Base-by-base conservation (phyloP, 2,329 filamentous ascomycete species). In the Truncatella angustata region DNA sequence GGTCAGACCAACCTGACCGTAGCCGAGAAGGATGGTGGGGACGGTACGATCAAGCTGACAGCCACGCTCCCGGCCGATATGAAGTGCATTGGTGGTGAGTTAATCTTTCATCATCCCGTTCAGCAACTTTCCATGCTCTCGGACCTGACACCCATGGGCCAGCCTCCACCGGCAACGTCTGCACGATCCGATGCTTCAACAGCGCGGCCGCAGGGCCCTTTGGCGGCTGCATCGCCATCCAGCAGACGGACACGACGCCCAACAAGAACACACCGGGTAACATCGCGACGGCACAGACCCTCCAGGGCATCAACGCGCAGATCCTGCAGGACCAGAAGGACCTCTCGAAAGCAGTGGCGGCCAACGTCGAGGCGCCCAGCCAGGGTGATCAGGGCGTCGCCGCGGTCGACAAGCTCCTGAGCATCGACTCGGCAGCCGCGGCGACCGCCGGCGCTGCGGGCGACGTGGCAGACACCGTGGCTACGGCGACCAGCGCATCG, bases 121-220 rank as follows among this genome's bases (percentile, higher is more conserved):
- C n/a, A n/a, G n/a, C n/a, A n/a, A n/a, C n/a, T n/a, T n/a, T n/a
- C n/a, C n/a, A n/a, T n/a, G n/a, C n/a, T n/a, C n/a, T n/a, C n/a
- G n/a, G n/a, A n/a, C n/a, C n/a, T n/a, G n/a, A n/a, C n/a, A n/a
- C n/a, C n/a, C n/a, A n/a, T n/a, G n/a, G n/a, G n/a, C n/a, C 51
- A 68, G 66, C 64, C 20, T 71, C 74, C 1, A 74, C 74, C 2
- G 75, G 75, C 43, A 66, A 72, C 23, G 57, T 74, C 32, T 74
- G 72, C 58, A 73, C 70, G 6, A 60, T 74, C 16, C 66, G 71
- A 20, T 74, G 71, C 62, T 62, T 65, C 36, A 74, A 74, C 57
- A 60, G 60, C 3, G 64, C 68, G 1, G 56, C 52, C 9, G 37
- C 36, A 6, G 52, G 52, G 6, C 52, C 52, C 24, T 64, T 65